Percentiles rank a stretch among this genome's conserved stretches.
Conservation (phyloP, 352 stramenopile species). For the Phytophthora palmivora region DNA sequence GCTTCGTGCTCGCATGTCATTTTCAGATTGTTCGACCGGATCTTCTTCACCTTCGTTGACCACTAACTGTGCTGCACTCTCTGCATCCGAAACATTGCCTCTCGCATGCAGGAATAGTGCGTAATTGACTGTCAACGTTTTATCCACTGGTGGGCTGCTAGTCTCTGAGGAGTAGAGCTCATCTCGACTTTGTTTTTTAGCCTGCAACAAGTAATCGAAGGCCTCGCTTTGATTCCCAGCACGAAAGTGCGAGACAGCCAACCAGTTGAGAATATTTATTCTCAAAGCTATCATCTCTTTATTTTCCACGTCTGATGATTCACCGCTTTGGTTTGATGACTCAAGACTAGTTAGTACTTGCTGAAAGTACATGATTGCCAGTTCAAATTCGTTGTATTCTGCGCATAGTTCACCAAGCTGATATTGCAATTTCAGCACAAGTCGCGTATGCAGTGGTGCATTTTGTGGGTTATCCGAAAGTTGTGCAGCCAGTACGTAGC, state of each 20-base stretch:
- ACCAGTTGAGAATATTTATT: constrained; percentile 47
- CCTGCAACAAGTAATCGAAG: constrained; percentile 46
- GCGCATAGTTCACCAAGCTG: constrained; percentile 45
- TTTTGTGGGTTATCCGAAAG: constrained; percentile 4
- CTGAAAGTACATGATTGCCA: constrained; percentile 49
- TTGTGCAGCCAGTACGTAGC: constrained; percentile 12
- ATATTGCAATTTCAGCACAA: constrained; percentile 38
- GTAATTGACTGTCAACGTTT: constrained; percentile 50
- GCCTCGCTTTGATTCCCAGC: constrained; percentile 40
- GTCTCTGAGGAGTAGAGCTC: background rate
- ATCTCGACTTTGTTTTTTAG: constrained; percentile 39
- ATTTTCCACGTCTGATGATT: constrained; percentile 1
- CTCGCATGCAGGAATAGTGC: constrained; percentile 50
- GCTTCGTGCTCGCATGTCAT: constrained; percentile 32
- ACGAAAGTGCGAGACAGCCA: constrained; percentile 43
- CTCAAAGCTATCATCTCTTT: constrained; percentile 32
- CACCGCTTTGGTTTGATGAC: background rate
- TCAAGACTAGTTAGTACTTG: constrained; percentile 34
- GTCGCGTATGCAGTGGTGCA: constrained; percentile 14
- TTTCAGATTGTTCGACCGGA: constrained; percentile 11
- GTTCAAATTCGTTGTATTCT: constrained; percentile 36
- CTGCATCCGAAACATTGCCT: constrained; percentile 40
- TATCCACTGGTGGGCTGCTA: constrained; percentile 23
- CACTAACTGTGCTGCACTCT: constrained; percentile 36
- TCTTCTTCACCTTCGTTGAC: constrained; percentile 23